Evolutionary conservation across 495 filamentous ascomycete genomes (phyloP), one percentile per base, ranked within the genome.

Genomic region (Trichoderma erinaceum): DNA sequence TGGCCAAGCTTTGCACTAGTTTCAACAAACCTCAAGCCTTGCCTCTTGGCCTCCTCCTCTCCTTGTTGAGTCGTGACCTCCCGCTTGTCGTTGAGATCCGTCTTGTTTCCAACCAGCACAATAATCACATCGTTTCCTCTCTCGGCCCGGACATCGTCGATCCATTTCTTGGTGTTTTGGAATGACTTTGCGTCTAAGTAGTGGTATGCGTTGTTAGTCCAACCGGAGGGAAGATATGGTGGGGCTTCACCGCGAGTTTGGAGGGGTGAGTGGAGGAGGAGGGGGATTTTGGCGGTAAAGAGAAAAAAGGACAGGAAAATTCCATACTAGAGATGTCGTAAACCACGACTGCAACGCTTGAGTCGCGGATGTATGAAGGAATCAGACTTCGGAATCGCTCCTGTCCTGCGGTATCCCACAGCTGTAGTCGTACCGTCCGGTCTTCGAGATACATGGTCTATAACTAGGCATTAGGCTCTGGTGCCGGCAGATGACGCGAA

Each of bases 401-500:
- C 76, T 99, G 95, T 65, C 95, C 95, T 58, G 95, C 95, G 7
- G 95, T 99, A 77, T 99, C 95, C 95, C 95, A 99, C 69, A 99
- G 87, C 71, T 99, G 95, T 76, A 99, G 84, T 72, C 95, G 92
- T 44, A 99, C 96, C 46, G 95, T 99, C 72, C 95, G 87, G 79
- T 99, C 95, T 83, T 99, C 95, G 58, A 99, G 90, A 79, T 99
- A 99, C 95, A 99, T 99, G 29, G 95, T 99, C 92, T 96, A 69
- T 35, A 13, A 23, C 38, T 41, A 38, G 65, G 63, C 41, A 77
- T 78, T 68, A 78, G 77, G 65, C 43, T 66, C 67, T 23, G 18
- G 23, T 64, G 23, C 38, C 67, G 68, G 32, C 18, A 21, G 3
- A 11, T 48, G 35, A 67, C 58, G 64, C 66, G 75, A 69, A 25